phyloP scores from a whole-genome alignment of 129 eudicot genomes.

The Logfia minima region DNA sequence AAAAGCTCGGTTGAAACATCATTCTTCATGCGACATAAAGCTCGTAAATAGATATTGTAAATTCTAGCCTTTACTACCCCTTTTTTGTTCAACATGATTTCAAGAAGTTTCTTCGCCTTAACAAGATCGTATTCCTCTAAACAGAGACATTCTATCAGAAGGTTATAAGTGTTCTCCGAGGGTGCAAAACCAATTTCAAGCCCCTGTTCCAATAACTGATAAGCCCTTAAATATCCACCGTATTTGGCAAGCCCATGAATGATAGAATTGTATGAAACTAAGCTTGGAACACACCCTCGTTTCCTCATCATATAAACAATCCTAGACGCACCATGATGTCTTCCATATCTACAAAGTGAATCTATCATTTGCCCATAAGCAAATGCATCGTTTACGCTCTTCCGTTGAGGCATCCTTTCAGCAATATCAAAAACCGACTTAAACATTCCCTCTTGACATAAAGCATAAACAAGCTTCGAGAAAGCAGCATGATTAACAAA shows the following conservation, averaged over 20 bases:
- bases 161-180: conserved; percentile 64
- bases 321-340: conserved; percentile 84
- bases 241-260: conserved; percentile 70
- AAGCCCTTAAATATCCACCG: conserved; percentile 77
- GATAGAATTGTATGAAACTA: conserved; percentile 63
- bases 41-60: conserved; percentile 72
- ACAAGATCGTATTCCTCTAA: conserved; percentile 46
- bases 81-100: conserved; percentile 56
- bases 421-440: conserved; percentile 58
- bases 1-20: conserved; percentile 71
- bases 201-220: conserved; percentile 82
- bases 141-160: conserved; percentile 72
- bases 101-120: conserved; percentile 65
- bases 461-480: conserved; percentile 50
- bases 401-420: conserved; percentile 66
- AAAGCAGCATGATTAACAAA: conserved; percentile 74
- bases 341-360: conserved; percentile 66
- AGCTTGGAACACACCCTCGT: conserved; percentile 55
- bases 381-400: conserved; percentile 52
- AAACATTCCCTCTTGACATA: conserved; percentile 69
- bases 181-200: conserved; percentile 59
- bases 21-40: conserved; percentile 54
- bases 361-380: conserved; percentile 82
- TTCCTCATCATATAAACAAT: conserved; percentile 80
- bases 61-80: conserved; percentile 56